A percentile compares a stretch with the other conserved stretches of the same genome.
Conservation (phyloP, 2,329 filamentous ascomycete species). For the Stachybotrys echinatus region DNA sequence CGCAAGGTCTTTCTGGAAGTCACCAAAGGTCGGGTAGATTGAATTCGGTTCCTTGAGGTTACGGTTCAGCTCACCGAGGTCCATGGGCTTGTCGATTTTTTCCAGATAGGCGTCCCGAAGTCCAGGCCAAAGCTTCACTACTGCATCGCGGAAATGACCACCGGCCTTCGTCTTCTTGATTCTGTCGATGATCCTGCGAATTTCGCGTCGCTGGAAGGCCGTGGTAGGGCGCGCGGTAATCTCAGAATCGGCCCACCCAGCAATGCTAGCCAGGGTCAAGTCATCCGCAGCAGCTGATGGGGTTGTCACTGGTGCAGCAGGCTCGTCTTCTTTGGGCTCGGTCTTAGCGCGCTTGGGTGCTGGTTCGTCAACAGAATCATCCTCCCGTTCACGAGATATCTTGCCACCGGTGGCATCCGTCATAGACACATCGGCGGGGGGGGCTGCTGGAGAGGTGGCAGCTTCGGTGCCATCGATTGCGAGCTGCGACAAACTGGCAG, state of each 20-base stretch:
- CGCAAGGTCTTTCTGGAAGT: constrained; percentile 68
- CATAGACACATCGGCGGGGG: constrained; percentile 44
- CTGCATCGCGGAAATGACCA: constrained; percentile 68
- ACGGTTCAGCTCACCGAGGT: constrained; percentile 75
- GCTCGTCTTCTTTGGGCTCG: constrained; percentile 44
- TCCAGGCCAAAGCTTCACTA: constrained; percentile 67
- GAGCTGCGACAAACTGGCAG: constrained; percentile 31
- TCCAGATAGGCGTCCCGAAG: constrained; percentile 70
- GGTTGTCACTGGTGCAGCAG: constrained; percentile 2
- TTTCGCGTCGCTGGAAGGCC: constrained; percentile 52
- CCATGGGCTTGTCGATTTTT: constrained; percentile 72
- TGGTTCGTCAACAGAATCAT: constrained; percentile 61
- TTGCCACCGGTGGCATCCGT: constrained; percentile 54
- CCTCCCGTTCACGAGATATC: constrained; percentile 69
- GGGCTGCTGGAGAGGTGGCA: constrained; percentile 16
- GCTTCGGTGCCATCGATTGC: constrained; percentile 29
- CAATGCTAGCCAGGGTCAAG: constrained; percentile 22
- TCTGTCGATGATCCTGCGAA: constrained; percentile 62
- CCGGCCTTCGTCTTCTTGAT: constrained; percentile 86
- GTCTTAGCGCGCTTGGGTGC: constrained; percentile 78
- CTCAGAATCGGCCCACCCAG: constrained; percentile 35
- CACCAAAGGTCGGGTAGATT: constrained; percentile 62
- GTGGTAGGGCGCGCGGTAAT: constrained; percentile 49
- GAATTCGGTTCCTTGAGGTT: constrained; percentile 62
- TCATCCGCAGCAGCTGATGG: constrained; percentile 7